Percentiles rank a stretch among this genome's conserved stretches.
phyloP scores from a whole-genome alignment of 768 basidiomycete genomes.

The Paxillus rubicundulus region DNA sequence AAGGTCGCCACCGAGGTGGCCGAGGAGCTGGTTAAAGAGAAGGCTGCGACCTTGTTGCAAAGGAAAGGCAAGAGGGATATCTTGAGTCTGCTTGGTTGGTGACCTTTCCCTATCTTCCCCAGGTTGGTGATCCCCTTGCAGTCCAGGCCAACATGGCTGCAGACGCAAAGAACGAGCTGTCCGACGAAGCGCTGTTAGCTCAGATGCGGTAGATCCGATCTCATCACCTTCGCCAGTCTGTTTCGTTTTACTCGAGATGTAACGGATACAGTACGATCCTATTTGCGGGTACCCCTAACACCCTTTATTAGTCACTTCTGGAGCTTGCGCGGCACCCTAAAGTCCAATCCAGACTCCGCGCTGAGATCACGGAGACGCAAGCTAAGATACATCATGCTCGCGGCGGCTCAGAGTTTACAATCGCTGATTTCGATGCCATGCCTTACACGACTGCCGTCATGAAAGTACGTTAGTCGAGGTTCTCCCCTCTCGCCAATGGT shows the following conservation, averaged over 20 bases:
- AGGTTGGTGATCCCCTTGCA: background rate
- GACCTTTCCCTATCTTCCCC: background rate
- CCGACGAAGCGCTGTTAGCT: slow-evolving; percentile 9
- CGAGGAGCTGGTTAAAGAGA: slow-evolving; percentile 10
- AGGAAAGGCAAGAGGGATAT: slow-evolving; percentile 7
- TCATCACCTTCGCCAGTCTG: background rate
- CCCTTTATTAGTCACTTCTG: slow-evolving; percentile 59
- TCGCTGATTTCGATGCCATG: slow-evolving; percentile 49
- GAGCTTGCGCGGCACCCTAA: slow-evolving; percentile 59
- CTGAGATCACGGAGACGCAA: slow-evolving; percentile 42
- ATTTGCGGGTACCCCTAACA: slow-evolving; percentile 51
- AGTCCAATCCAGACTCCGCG: slow-evolving; percentile 58
- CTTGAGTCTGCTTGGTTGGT: slow-evolving; percentile 39
- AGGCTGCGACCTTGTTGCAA: slow-evolving; percentile 8
- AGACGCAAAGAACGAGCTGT: slow-evolving; percentile 23
- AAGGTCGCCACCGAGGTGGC: background rate
- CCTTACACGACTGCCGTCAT: slow-evolving; percentile 45
- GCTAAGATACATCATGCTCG: slow-evolving; percentile 32
- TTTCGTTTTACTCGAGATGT: background rate
- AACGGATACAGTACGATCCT: slow-evolving; percentile 39
- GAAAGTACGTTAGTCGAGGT: slow-evolving; percentile 31
- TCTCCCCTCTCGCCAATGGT: background rate
- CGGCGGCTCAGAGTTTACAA: slow-evolving; percentile 38
- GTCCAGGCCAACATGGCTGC: slow-evolving; percentile 31
- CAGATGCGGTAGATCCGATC: slow-evolving; percentile 18